Evolutionary conservation across 139 green algal genomes (phyloP), one percentile per base, ranked within the genome.

Genomic region (Chlamydomonas sp.): DNA sequence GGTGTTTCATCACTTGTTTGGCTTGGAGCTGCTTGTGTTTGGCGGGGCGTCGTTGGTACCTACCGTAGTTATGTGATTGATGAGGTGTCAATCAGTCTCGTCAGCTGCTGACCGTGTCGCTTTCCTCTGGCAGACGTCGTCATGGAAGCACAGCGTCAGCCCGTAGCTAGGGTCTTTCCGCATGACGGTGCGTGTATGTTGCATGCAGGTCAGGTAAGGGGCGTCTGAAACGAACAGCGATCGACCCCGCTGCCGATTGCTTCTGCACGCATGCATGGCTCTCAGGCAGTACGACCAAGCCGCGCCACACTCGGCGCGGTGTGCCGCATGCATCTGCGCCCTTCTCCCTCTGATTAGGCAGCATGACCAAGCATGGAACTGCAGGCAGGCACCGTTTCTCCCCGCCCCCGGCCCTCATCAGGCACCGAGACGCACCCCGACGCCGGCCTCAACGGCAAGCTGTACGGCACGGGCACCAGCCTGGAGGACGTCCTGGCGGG

Each of bases 361-460:
- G 66, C 66, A 14, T 71, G 10, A 71, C 10, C 66, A 10, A 18
- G 66, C 12, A 18, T 10, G 10, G 66, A 14, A 10, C 10, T 18
- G 12, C 12, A 49, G 31, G 31, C 66, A 14, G 10, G 66, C 10
- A 18, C 10, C 66, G 66, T 14, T 18, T 71, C 66, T 71, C 10
- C 10, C 66, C 66, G 12, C 16, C 20, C 20, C 62, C 4, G 14
- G 18, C 62, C 78, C 9, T 49, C 31, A 49, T 0, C 83, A 88
- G 83, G 83, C 74, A 88, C 83, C 5, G 73, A 82, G 74, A 88
- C 74, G 5, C 62, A 59, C 59, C 83, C 83, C 4, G 71, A 88
- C 75, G 60, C 76, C 18, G 63, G 61, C 31, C 14, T 82, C 6
- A 88, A 88, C 83, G 9, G 67, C 49, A 81, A 75, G 73, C 73